Base-by-base conservation (phyloP, 768 basidiomycete genomes). In the Leccinum subgranulosum region DNA sequence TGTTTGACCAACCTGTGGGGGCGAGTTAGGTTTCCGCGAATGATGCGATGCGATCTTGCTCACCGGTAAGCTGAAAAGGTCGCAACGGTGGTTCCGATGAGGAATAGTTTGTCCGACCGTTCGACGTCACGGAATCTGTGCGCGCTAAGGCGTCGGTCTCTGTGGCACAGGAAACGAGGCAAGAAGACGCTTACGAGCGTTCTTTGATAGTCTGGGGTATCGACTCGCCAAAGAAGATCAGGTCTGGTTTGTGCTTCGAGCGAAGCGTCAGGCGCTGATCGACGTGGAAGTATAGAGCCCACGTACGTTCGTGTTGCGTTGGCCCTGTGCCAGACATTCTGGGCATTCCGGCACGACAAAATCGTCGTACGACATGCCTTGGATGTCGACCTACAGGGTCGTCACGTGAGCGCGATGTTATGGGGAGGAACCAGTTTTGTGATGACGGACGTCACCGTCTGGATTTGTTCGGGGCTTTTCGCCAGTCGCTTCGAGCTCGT, bases 11-110 rank as follows among this genome's bases (percentile, higher is more conserved):
- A 74, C 63, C 94, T 91, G 59, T 15, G 36, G 19, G 34, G 12
- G 46, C 21, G 33, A 39, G 33, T 56, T 53, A 29, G 19, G 19
- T 47, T 55, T 43, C 49, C 19, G 41, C 41, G 17, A 19, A 19
- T 56, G 60, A 17, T 28, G 17, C 4, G 12, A 33, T 41, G 31
- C 12, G 3, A 8, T 17, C 1, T 0, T 5, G 6, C 64, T 41
- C 62, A 90, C 91, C 91, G 80, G 73, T 88, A 97, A 3, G 94
- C 93, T 6, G 92, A 94, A 73, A 90, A 97, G 0, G 95, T 98
- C 1, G 96, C 94, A 27, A 97, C 82, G 1, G 92, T 94, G 0
- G 94, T 95, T 33, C 95, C 96, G 36, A 96, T 74, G 41, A 96
- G 75, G 47, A 98, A 81, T 0, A 98, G 72, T 47, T 84, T 78